A percentile compares a stretch with the other conserved stretches of the same genome.
Evolutionary conservation across 352 stramenopile genomes (phyloP).

Genomic region (Globisporangium splendens): DNA sequence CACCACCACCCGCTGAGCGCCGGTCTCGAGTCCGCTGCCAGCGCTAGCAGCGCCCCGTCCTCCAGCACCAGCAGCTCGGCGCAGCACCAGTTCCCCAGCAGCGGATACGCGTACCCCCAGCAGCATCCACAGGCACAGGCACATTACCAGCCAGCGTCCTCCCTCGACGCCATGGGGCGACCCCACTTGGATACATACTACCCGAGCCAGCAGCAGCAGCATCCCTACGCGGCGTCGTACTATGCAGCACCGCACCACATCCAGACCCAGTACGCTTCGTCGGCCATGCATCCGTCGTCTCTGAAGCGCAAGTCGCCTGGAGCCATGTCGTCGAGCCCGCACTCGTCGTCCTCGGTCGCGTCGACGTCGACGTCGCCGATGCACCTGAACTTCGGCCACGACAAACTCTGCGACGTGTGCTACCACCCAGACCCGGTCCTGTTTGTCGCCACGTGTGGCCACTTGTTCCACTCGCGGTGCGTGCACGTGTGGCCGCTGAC

Average conservation of each 20-base stretch:
- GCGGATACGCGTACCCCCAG: conserved; percentile 21
- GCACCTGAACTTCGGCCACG: conserved; percentile 13
- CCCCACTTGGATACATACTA: conserved; percentile 28
- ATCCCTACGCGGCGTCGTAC: conserved; percentile 20
- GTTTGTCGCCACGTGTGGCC: conserved; percentile 61
- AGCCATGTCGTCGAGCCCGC: conserved; percentile 8
- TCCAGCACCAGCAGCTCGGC: background rate
- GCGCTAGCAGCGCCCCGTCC: background rate
- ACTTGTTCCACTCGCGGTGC: conserved; percentile 85
- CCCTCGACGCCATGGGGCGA: conserved; percentile 22
- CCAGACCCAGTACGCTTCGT: conserved; percentile 3
- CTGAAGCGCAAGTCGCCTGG: conserved; percentile 40
- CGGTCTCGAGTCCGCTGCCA: conserved; percentile 3
- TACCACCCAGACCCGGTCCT: conserved; percentile 78
- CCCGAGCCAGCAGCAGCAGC: conserved; percentile 31
- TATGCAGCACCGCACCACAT: conserved; percentile 10
- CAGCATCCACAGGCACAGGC: conserved; percentile 20
- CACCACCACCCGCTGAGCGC: conserved; percentile 13
- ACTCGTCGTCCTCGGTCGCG: conserved; percentile 7
- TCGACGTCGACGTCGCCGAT: conserved; percentile 3
- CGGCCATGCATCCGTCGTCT: conserved; percentile 14
- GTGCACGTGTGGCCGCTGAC: conserved; percentile 74
- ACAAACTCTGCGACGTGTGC: conserved; percentile 70
- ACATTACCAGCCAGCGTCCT: conserved; percentile 17
- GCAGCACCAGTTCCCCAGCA: conserved; percentile 12